These are phyloP conservation scores for Amauroascus verrucosus DNA, from an alignment of 2,329 filamentous ascomycete species.

Conservation along the genomic window DNA sequence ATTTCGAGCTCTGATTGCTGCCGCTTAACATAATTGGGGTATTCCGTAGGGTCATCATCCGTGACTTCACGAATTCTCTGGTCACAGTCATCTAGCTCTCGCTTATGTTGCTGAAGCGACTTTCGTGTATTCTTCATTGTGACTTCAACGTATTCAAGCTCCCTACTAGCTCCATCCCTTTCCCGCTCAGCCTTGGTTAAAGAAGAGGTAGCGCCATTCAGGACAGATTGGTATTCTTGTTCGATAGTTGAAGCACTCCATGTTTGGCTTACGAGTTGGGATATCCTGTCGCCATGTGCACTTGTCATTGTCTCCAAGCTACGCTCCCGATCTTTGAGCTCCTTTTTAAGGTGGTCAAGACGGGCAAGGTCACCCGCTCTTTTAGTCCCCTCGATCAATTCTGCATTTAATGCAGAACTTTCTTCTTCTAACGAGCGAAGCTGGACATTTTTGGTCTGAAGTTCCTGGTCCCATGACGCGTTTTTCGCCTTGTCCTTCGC, in stretches of 20 bases:
- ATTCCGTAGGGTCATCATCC: slow-evolving; percentile 43
- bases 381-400: slow-evolving; percentile 72
- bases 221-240: slow-evolving; percentile 53
- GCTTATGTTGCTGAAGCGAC: slow-evolving; percentile 53
- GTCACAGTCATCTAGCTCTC: slow-evolving; percentile 54
- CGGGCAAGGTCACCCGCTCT: slow-evolving; percentile 73
- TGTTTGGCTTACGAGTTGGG: slow-evolving; percentile 49
- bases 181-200: slow-evolving; percentile 57
- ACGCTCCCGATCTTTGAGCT: slow-evolving; percentile 60
- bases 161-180: slow-evolving; percentile 59
- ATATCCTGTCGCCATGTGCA: slow-evolving; percentile 63
- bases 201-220: slow-evolving; percentile 48
- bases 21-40: slow-evolving; percentile 43
- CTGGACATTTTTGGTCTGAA: slow-evolving; percentile 55
- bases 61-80: slow-evolving; percentile 51
- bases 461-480: slow-evolving; percentile 59
- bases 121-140: slow-evolving; percentile 56
- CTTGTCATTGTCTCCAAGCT: slow-evolving; percentile 67
- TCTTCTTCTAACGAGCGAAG: slow-evolving; percentile 62
- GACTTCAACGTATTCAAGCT: slow-evolving; percentile 67
- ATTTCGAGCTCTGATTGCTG: slow-evolving; percentile 44
- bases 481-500: slow-evolving; percentile 53
- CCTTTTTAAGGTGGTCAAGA: slow-evolving; percentile 72
- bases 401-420: slow-evolving; percentile 61
- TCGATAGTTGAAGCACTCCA: slow-evolving; percentile 67